These are phyloP conservation scores for Acanthochlamys bracteata DNA, from an alignment of 106 monocot genomes.

Conservation along the genomic window DNA sequence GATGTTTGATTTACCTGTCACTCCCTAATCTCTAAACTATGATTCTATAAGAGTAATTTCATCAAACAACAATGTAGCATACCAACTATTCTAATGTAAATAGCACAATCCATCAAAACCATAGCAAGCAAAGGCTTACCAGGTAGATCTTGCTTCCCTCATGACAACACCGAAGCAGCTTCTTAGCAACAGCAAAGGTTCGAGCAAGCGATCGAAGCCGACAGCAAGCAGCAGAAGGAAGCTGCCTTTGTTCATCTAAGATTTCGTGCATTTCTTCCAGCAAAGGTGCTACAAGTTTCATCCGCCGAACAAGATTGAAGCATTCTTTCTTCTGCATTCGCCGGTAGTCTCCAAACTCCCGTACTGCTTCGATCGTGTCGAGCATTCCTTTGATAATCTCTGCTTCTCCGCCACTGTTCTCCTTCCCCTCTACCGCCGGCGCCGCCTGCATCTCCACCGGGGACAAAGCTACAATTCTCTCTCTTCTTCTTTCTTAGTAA, in stretches of 20 bases:
- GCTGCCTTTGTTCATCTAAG: too few species aligned
- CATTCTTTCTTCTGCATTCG: slow-evolving; percentile 30
- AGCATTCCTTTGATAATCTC: slow-evolving; percentile 20
- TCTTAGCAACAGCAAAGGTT: slow-evolving; percentile 23
- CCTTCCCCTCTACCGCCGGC: too few species aligned
- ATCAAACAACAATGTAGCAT: too few species aligned
- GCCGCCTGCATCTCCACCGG: too few species aligned
- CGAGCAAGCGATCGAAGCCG: slow-evolving; percentile 2
- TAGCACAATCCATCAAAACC: too few species aligned
- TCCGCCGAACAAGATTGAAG: slow-evolving; percentile 24
- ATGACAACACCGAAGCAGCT: slow-evolving; percentile 29
- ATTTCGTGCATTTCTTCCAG: slow-evolving; percentile 31
- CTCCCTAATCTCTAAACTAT: too few species aligned
- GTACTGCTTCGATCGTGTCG: slow-evolving; percentile 7
- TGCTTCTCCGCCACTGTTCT: slow-evolving; percentile 17
- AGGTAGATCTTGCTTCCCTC: slow-evolving; percentile 52
- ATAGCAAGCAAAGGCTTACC: too few species aligned
- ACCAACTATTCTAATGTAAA: too few species aligned
- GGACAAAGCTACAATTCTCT: too few species aligned
- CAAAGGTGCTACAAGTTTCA: slow-evolving; percentile 29
- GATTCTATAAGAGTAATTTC: too few species aligned
- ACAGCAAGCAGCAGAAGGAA: slow-evolving; percentile 11
- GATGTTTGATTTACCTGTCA: too few species aligned
- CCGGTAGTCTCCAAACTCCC: slow-evolving; percentile 22
- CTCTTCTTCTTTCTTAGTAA: too few species aligned